Evolutionary conservation across 176 grass and related monocot genomes (phyloP).

Genomic region (Canna indica): DNA sequence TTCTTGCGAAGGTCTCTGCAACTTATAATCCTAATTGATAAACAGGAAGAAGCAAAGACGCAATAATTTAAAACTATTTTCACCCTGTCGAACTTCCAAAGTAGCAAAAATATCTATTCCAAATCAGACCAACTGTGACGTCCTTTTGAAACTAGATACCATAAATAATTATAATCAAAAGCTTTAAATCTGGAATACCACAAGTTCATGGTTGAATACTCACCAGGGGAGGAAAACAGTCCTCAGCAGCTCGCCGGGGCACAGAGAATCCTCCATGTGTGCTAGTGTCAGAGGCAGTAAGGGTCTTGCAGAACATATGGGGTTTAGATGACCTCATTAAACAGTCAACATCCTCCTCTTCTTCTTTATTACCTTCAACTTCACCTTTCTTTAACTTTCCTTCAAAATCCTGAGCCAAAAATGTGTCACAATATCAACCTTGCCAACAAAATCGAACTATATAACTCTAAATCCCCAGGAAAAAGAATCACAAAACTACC

Average conservation of each 20-base stretch:
- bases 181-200: no score
- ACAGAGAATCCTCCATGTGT: slow-evolving; percentile 92
- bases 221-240: slow-evolving; percentile 94
- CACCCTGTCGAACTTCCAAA: background rate
- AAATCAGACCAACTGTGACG: background rate
- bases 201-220: slow-evolving; percentile 3
- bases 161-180: background rate
- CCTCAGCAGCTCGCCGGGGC: slow-evolving; percentile 83
- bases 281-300: slow-evolving; percentile 87
- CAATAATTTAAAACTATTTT: background rate
- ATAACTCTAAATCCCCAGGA: background rate
- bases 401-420: slow-evolving; percentile 17
- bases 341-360: slow-evolving; percentile 35
- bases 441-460: background rate
- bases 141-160: background rate
- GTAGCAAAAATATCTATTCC: background rate
- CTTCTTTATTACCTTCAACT: slow-evolving; percentile 27
- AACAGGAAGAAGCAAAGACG: background rate
- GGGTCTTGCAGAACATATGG: slow-evolving; percentile 98
- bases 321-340: slow-evolving; percentile 37
- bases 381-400: slow-evolving; percentile 23
- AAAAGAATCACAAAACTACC: background rate
- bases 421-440: background rate
- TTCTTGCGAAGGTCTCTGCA: slow-evolving; percentile 96
- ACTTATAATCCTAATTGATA: slow-evolving; percentile 67